These are phyloP conservation scores for Nicotiana obtusifolia DNA, from an alignment of 257 asterid species.

Conservation along the genomic window DNA sequence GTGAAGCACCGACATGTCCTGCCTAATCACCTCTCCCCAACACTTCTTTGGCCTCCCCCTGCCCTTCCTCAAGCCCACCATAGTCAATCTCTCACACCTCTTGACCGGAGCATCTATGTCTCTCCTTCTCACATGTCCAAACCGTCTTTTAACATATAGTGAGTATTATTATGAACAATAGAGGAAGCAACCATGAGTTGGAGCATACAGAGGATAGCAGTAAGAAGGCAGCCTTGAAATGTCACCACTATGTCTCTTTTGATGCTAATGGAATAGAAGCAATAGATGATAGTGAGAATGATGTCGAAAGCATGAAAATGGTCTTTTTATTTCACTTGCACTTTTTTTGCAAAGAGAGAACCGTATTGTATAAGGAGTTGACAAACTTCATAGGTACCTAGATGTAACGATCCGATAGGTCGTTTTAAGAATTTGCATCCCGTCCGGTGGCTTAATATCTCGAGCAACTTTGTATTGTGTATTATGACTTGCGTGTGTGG, in stretches of 20 bases:
- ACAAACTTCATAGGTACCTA: neutral
- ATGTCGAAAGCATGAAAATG: neutral
- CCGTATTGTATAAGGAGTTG: neutral
- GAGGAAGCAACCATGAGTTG: neutral
- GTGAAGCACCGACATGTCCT: no score
- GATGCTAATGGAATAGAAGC: neutral
- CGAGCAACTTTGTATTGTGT: no score
- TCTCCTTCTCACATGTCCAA: no score
- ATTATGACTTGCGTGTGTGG: no score
- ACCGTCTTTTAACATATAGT: neutral
- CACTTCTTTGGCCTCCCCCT: no score
- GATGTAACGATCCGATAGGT: neutral
- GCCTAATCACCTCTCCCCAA: no score
- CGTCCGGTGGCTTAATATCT: no score
- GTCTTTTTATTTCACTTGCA: neutral
- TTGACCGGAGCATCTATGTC: no score
- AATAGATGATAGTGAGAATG: neutral
- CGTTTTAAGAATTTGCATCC: no score
- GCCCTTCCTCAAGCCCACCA: no score
- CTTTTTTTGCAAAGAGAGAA: neutral
- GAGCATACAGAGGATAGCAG: neutral
- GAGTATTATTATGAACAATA: neutral
- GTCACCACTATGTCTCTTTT: constrained; percentile 1
- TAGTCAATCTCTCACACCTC: no score
- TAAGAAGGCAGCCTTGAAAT: neutral